Conservation (phyloP, 768 basidiomycete genomes). For the Tylopilus cervinicoccineus region DNA sequence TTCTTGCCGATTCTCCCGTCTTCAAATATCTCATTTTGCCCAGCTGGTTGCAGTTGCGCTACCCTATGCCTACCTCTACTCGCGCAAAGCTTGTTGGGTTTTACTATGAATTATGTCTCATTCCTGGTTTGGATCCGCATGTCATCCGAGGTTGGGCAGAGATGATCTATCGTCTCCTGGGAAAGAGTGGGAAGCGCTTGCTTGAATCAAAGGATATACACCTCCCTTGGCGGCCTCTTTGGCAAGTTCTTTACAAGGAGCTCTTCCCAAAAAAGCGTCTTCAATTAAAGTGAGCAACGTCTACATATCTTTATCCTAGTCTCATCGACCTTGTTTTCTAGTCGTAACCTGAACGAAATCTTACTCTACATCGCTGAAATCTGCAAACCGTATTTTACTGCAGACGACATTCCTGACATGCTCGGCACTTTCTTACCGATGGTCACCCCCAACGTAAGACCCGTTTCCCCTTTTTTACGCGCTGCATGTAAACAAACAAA, state of each 20-base stretch:
- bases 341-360: conserved; percentile 67
- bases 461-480: neutral
- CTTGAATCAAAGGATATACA: conserved; percentile 64
- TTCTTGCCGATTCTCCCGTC: neutral
- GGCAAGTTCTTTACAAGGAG: conserved; percentile 70
- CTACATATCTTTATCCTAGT: neutral
- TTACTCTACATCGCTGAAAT: conserved; percentile 70
- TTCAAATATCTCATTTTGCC: conserved; percentile 5
- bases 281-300: conserved; percentile 51
- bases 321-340: conserved; percentile 21
- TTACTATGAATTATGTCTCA: conserved; percentile 74
- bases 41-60: conserved; percentile 81
- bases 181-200: conserved; percentile 65
- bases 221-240: conserved; percentile 74
- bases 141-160: conserved; percentile 73
- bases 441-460: conserved; percentile 64
- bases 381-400: conserved; percentile 66
- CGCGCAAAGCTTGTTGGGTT: conserved; percentile 71
- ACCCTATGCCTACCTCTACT: conserved; percentile 65
- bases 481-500: conserved; percentile 1
- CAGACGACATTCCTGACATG: conserved; percentile 65
- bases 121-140: conserved; percentile 73
- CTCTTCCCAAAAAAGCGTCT: conserved; percentile 67
- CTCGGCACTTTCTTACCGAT: conserved; percentile 66
- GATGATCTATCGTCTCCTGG: conserved; percentile 68